These are phyloP conservation scores for Paraurostyla sp. DNA, from an alignment of 73 alveolate genomes.

Conservation along the genomic window DNA sequence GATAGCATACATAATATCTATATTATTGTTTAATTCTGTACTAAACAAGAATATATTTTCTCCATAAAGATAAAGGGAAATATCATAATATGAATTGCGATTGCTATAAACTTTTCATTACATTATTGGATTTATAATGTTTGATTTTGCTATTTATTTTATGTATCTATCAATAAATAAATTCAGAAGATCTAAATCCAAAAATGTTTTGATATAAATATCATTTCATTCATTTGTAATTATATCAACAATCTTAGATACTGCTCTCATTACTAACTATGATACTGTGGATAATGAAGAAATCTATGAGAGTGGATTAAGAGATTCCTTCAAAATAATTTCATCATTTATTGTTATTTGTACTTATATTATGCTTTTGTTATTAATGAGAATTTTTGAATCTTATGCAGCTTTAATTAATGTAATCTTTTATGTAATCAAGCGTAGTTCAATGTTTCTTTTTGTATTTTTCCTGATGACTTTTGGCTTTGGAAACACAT, in stretches of 20 bases:
- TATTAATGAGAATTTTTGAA: constrained; percentile 18
- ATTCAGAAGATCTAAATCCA: background rate
- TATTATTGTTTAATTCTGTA: background rate
- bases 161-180: background rate
- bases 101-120: background rate
- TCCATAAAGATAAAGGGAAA: background rate
- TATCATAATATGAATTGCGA: background rate
- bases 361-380: background rate
- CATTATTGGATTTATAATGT: background rate
- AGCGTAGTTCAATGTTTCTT: background rate
- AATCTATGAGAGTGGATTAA: background rate
- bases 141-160: background rate
- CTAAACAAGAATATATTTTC: background rate
- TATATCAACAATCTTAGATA: background rate
- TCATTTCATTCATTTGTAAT: background rate
- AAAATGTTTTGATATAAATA: background rate
- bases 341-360: background rate
- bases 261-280: background rate
- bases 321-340: background rate
- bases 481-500: constrained; percentile 4
- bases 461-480: background rate
- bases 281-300: background rate
- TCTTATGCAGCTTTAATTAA: constrained; percentile 26
- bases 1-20: background rate
- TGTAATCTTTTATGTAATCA: background rate